phyloP scores from a whole-genome alignment of 2,329 filamentous ascomycete species.

The Monilinia aucupariae region DNA sequence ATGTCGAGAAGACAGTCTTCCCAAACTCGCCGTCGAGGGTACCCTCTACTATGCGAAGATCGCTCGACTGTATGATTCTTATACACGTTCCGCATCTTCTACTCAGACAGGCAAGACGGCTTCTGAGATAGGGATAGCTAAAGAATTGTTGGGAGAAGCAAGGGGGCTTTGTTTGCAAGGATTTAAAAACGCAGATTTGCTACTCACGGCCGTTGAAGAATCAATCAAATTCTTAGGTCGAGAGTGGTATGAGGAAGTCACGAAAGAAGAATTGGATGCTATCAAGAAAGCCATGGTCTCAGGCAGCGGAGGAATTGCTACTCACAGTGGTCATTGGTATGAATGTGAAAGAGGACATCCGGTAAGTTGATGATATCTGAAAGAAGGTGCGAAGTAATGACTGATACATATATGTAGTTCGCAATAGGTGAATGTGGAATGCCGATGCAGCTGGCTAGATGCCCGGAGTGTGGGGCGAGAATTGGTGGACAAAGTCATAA shows the following conservation, averaged over 20 bases:
- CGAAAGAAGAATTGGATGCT: slow-evolving; percentile 39
- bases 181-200: slow-evolving; percentile 32
- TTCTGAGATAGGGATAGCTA: not conserved
- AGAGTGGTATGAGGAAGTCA: slow-evolving; percentile 40
- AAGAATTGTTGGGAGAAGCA: slow-evolving; percentile 32
- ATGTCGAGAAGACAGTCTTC: slow-evolving; percentile 33
- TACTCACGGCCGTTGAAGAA: slow-evolving; percentile 32
- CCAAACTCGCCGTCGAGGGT: slow-evolving; percentile 38
- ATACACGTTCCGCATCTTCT: slow-evolving; percentile 15
- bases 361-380: slow-evolving; percentile 11
- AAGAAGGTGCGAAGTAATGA: not conserved
- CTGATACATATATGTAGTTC: slow-evolving; percentile 37
- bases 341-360: slow-evolving; percentile 48
- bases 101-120: not conserved
- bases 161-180: slow-evolving; percentile 33
- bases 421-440: slow-evolving; percentile 61
- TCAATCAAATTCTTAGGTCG: slow-evolving; percentile 32
- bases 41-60: slow-evolving; percentile 35
- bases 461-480: slow-evolving; percentile 54
- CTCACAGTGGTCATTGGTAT: slow-evolving; percentile 55
- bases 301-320: slow-evolving; percentile 39
- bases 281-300: slow-evolving; percentile 45
- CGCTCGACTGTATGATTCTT: slow-evolving; percentile 28
- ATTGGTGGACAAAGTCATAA: slow-evolving; percentile 52
- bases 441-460: slow-evolving; percentile 55